A percentile compares a stretch with the other conserved stretches of the same genome.
phyloP scores from a whole-genome alignment of 257 asterid genomes.

The Datura wrightii region DNA sequence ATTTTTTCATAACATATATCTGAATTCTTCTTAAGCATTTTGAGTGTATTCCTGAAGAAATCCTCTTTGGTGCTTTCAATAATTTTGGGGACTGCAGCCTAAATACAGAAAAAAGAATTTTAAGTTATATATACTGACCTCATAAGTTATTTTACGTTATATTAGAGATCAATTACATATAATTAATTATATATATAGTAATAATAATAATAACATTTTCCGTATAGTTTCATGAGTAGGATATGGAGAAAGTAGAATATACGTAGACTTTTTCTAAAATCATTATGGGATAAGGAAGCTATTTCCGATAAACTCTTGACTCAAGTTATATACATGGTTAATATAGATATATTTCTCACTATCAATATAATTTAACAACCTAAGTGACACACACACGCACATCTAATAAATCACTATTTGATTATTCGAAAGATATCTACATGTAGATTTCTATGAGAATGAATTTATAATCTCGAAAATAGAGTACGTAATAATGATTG shows the following conservation, averaged over 20 bases:
- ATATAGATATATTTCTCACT: neutral
- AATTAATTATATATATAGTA: too few relatives aligned
- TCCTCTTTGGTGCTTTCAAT: conserved; percentile 60
- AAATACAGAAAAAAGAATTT: neutral
- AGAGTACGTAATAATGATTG: neutral
- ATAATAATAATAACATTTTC: too few relatives aligned
- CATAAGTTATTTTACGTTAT: too few relatives aligned
- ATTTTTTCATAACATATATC: conserved; percentile 56
- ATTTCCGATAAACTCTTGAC: too few relatives aligned
- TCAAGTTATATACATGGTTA: neutral
- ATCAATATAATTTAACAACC: neutral
- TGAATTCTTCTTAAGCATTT: conserved; percentile 57
- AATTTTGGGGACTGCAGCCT: conserved; percentile 87
- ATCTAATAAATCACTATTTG: neutral
- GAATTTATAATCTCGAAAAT: neutral
- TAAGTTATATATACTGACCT: neutral
- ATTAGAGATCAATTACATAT: neutral
- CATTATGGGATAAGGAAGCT: neutral
- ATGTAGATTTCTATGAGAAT: neutral
- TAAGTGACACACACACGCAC: too few relatives aligned
- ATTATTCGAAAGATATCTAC: neutral
- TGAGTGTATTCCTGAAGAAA: conserved; percentile 54
- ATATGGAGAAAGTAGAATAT: too few relatives aligned
- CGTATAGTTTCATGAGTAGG: too few relatives aligned
- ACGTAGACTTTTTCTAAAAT: too few relatives aligned